A percentile compares a stretch with the other conserved stretches of the same genome.
Evolutionary conservation across 257 asterid genomes (phyloP).

Genomic region (Solanum habrochaites): DNA sequence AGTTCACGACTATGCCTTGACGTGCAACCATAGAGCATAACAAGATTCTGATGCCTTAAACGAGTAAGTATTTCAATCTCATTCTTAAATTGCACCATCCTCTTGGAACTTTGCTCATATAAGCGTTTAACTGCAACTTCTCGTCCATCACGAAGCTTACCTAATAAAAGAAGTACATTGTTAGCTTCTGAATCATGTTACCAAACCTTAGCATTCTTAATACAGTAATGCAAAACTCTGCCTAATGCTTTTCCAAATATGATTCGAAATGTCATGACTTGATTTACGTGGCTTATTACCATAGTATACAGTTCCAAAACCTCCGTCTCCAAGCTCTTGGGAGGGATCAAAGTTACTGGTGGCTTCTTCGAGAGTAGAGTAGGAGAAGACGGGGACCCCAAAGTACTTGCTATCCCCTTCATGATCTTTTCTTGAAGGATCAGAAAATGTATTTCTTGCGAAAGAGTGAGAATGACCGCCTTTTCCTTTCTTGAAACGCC

Average conservation of each 20-base stretch:
- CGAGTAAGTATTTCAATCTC: constrained; percentile 36
- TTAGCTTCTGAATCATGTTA: not conserved
- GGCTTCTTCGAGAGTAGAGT: constrained; percentile 34
- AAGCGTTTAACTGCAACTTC: constrained; percentile 57
- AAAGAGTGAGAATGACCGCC: not conserved
- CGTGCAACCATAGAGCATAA: constrained; percentile 44
- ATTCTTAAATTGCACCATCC: constrained; percentile 48
- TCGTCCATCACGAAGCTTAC: constrained; percentile 42
- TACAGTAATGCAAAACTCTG: not conserved
- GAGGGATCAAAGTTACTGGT: constrained; percentile 30
- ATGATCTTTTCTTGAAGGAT: constrained; percentile 6
- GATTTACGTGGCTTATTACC: constrained; percentile 14
- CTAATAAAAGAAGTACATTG: constrained; percentile 3
- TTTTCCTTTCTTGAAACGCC: not conserved
- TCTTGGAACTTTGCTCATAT: constrained; percentile 31
- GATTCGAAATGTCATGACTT: not conserved
- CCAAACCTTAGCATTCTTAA: not conserved
- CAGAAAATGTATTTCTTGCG: not conserved
- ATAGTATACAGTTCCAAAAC: constrained; percentile 40
- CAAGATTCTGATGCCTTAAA: constrained; percentile 38
- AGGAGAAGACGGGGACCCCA: constrained; percentile 28
- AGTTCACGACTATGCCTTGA: constrained; percentile 39
- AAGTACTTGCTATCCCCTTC: constrained; percentile 16
- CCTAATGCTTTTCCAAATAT: not conserved
- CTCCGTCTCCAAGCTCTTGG: constrained; percentile 48